Percentiles rank a stretch among this genome's conserved stretches.
Evolutionary conservation across 2,329 filamentous ascomycete species (phyloP).

Genomic region (Diplodia mutila): DNA sequence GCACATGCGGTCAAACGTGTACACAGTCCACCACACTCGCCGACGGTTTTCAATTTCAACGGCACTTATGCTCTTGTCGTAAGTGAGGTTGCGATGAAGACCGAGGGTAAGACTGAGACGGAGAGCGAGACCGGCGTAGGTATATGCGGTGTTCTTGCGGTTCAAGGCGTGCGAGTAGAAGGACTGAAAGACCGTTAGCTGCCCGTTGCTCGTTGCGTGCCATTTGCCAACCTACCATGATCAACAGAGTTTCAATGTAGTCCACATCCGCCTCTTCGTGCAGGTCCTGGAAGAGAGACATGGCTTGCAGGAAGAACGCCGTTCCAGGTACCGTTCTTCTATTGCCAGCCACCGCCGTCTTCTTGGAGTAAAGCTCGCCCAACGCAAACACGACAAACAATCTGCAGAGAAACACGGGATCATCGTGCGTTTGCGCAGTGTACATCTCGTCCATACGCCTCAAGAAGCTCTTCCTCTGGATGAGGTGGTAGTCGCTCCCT

Average conservation of each 20-base stretch:
- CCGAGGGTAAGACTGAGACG: conserved; percentile 28
- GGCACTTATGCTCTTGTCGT: conserved; percentile 22
- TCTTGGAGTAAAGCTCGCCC: conserved; percentile 29
- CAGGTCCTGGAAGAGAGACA: conserved; percentile 28
- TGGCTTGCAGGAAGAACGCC: conserved; percentile 28
- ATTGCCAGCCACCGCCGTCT: conserved; percentile 21
- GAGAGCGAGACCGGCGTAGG: conserved; percentile 29
- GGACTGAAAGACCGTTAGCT: conserved; percentile 26
- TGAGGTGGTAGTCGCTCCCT: conserved; percentile 24
- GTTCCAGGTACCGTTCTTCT: conserved; percentile 26
- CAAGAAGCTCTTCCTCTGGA: conserved; percentile 26
- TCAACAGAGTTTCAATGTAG: conserved; percentile 31
- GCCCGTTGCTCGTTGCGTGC: background rate
- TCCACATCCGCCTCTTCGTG: conserved; percentile 30
- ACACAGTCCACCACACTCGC: conserved; percentile 38
- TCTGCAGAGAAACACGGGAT: conserved; percentile 29
- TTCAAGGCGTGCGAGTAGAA: conserved; percentile 32
- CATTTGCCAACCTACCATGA: conserved; percentile 27
- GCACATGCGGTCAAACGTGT: conserved; percentile 53
- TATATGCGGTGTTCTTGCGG: conserved; percentile 31
- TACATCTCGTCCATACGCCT: conserved; percentile 25
- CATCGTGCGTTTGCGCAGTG: conserved; percentile 24
- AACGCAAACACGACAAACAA: conserved; percentile 30
- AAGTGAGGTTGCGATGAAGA: conserved; percentile 29
- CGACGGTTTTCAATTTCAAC: conserved; percentile 29